Conservation (phyloP, 2,329 filamentous ascomycete species). For the Aspergillus brunneoviolaceus region DNA sequence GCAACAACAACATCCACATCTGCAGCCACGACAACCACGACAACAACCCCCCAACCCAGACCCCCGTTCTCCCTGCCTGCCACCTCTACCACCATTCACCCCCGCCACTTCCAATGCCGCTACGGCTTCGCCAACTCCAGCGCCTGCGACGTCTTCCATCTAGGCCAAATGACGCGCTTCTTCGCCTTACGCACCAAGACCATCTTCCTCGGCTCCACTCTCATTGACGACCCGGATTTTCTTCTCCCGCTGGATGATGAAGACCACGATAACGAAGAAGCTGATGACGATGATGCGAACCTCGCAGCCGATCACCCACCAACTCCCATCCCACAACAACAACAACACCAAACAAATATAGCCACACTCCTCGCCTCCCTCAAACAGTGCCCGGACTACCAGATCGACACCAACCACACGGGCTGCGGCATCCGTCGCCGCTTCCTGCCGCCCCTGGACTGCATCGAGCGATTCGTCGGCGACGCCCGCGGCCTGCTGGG, state of each 20-base stretch:
- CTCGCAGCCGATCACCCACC: neutral
- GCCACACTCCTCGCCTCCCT: slow-evolving; percentile 36
- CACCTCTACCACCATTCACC: slow-evolving; percentile 20
- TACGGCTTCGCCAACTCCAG: slow-evolving; percentile 43
- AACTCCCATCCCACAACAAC: neutral
- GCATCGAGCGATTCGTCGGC: slow-evolving; percentile 37
- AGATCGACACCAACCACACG: slow-evolving; percentile 43
- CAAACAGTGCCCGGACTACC: slow-evolving; percentile 44
- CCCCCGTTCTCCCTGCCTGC: slow-evolving; percentile 10
- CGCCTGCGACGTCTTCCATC: slow-evolving; percentile 46
- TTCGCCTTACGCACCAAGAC: slow-evolving; percentile 43
- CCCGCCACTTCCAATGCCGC: slow-evolving; percentile 40
- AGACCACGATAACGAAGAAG: slow-evolving; percentile 1
- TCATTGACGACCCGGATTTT: slow-evolving; percentile 36
- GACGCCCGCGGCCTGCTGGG: slow-evolving; percentile 35
- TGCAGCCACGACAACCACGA: neutral
- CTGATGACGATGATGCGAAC: slow-evolving; percentile 5
- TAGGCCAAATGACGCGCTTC: slow-evolving; percentile 47
- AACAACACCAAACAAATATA: slow-evolving; percentile 28
- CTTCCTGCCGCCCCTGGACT: slow-evolving; percentile 40
- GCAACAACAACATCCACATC: neutral
- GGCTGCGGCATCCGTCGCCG: slow-evolving; percentile 45
- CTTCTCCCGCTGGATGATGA: slow-evolving; percentile 19
- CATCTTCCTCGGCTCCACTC: slow-evolving; percentile 41
- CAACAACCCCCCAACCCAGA: slow-evolving; percentile 15